A percentile compares a stretch with the other conserved stretches of the same genome.
Conservation (phyloP, 495 filamentous ascomycete genomes). For the Penicillium flavigenum region DNA sequence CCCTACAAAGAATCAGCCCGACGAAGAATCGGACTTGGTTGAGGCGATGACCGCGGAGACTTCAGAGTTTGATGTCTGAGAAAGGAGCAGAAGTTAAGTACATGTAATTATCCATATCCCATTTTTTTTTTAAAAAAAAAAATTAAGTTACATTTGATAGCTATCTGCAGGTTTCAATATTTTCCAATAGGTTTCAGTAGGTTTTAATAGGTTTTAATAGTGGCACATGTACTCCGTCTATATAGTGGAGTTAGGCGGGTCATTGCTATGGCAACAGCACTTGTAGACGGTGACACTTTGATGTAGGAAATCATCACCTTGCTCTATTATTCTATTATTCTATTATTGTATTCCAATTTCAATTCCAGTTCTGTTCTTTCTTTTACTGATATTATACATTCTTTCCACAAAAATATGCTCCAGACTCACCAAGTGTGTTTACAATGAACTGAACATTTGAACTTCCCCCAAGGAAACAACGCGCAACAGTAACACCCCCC, state of each 20-base stretch:
- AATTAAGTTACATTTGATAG: too few species aligned
- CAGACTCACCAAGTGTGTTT: background rate
- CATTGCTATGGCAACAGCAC: background rate
- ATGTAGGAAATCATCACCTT: background rate
- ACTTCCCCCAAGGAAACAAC: conserved; percentile 23
- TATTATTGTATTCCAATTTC: background rate
- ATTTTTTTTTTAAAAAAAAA: too few species aligned
- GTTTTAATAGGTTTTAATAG: too few species aligned
- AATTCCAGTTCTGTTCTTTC: background rate
- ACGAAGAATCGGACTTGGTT: conserved; percentile 29
- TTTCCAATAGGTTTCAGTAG: background rate
- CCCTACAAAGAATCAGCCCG: conserved; percentile 14
- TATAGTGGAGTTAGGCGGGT: background rate
- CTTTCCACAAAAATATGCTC: background rate
- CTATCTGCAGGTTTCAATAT: background rate
- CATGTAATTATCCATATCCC: too few species aligned
- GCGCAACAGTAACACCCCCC: conserved; percentile 30
- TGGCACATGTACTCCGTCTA: background rate
- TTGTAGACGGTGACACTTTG: background rate
- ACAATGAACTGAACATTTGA: conserved; percentile 13
- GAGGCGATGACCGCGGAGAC: conserved; percentile 34
- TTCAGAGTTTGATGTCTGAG: conserved; percentile 16
- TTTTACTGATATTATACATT: background rate
- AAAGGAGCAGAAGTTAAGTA: too few species aligned
- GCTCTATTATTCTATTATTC: background rate